These are phyloP conservation scores for Tylopilus sp. DNA, from an alignment of 768 basidiomycete species.

Conservation along the genomic window DNA sequence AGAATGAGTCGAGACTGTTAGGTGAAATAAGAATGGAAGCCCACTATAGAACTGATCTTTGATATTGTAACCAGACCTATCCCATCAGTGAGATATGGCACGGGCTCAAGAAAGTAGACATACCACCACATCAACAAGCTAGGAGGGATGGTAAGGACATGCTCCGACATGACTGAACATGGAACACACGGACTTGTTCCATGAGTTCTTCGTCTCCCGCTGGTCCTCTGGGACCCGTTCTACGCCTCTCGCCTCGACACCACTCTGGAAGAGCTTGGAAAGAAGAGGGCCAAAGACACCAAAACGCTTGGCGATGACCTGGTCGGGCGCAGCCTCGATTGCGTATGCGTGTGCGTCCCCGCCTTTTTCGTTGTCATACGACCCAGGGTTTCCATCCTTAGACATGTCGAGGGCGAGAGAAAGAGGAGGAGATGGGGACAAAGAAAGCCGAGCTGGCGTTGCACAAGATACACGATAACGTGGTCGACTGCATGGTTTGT, in stretches of 20 bases:
- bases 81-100: neutral
- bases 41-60: constrained; percentile 37
- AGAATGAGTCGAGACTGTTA: constrained; percentile 1
- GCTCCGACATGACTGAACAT: neutral
- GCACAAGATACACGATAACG: neutral
- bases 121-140: constrained; percentile 48
- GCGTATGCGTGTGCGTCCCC: neutral
- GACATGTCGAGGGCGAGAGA: constrained; percentile 3
- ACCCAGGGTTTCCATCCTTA: neutral
- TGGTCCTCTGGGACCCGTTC: constrained; percentile 52
- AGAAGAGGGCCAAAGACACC: constrained; percentile 30
- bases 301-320: constrained; percentile 29
- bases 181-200: constrained; percentile 38
- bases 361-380: constrained; percentile 22
- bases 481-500: neutral
- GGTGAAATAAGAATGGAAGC: constrained; percentile 6
- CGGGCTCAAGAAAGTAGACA: neutral
- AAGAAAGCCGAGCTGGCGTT: too few species aligned
- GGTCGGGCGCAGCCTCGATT: constrained; percentile 27
- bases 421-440: neutral
- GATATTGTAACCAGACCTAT: constrained; percentile 46
- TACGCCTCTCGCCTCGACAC: constrained; percentile 49
- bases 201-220: constrained; percentile 40
- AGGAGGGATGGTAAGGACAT: constrained; percentile 1
- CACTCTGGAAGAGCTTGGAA: constrained; percentile 40